A percentile compares a stretch with the other conserved stretches of the same genome.
Evolutionary conservation across 345 rosid species (phyloP).

Genomic region (Syzygium jambos): DNA sequence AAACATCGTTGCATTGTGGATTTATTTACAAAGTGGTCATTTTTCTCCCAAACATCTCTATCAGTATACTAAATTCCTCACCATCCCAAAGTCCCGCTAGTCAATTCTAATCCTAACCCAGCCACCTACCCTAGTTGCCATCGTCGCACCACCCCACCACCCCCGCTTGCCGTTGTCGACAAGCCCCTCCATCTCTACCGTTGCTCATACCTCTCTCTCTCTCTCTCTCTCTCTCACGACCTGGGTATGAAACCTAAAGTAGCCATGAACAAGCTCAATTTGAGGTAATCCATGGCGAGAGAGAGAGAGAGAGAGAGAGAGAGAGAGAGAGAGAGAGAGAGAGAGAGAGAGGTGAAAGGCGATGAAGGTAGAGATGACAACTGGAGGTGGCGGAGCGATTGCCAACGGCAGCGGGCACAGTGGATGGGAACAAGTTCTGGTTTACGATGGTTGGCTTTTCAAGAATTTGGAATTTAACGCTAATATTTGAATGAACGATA

Average conservation of each 20-base stretch:
- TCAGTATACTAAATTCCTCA: neutral
- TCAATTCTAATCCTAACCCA: neutral
- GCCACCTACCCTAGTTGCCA: neutral
- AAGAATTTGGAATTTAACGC: neutral
- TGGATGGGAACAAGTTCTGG: neutral
- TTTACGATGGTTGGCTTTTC: neutral
- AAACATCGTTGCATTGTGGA: neutral
- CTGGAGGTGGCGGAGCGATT: neutral
- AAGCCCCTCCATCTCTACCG: neutral
- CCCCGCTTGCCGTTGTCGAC: neutral
- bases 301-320: neutral
- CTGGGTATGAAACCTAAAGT: neutral
- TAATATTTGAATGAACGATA: too few species aligned
- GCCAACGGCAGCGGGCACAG: neutral
- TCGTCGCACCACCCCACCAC: neutral
- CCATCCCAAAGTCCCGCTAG: neutral
- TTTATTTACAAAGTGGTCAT: neutral
- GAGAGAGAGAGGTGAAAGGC: neutral
- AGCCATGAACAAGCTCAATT: neutral
- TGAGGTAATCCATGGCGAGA: neutral
- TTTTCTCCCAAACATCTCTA: neutral
- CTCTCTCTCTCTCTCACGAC: neutral
- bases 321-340: neutral
- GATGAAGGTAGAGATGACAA: neutral
- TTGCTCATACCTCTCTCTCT: neutral